phyloP scores from a whole-genome alignment of 495 filamentous ascomycete species.

The Cercophora sp. region DNA sequence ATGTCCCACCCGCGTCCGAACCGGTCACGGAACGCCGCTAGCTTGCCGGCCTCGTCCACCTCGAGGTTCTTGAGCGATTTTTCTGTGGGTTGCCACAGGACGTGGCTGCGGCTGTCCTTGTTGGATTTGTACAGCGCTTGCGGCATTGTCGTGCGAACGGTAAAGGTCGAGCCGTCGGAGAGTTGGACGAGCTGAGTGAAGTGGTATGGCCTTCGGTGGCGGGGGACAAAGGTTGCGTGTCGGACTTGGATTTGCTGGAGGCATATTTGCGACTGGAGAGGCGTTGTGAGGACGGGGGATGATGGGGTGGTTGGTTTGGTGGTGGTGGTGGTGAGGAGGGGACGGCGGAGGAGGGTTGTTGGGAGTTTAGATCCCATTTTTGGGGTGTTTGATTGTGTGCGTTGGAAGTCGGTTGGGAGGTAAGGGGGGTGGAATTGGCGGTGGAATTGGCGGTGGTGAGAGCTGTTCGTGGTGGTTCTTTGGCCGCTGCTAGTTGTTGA shows the following conservation, averaged over 20 bases:
- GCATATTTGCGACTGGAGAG: too few species aligned
- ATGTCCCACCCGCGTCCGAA: slow-evolving; percentile 82
- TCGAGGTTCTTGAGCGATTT: slow-evolving; percentile 80
- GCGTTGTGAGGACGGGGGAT: not conserved
- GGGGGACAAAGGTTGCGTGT: slow-evolving; percentile 84
- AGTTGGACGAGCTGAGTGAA: slow-evolving; percentile 95
- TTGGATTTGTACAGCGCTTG: slow-evolving; percentile 67
- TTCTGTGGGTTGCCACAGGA: slow-evolving; percentile 83
- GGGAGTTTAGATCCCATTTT: slow-evolving; percentile 30
- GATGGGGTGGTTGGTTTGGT: slow-evolving; percentile 12
- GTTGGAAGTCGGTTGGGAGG: not conserved
- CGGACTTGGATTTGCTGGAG: slow-evolving; percentile 57
- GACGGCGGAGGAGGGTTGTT: slow-evolving; percentile 22
- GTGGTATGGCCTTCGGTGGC: slow-evolving; percentile 85
- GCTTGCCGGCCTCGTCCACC: slow-evolving; percentile 88
- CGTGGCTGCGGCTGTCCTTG: slow-evolving; percentile 83
- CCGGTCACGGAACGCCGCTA: slow-evolving; percentile 76
- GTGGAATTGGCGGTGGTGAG: not conserved
- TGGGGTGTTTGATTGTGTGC: not conserved
- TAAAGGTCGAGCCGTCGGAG: slow-evolving; percentile 85
- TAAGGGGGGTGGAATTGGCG: slow-evolving; percentile 4
- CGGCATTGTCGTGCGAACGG: slow-evolving; percentile 84
- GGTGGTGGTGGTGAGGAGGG: slow-evolving; percentile 14
- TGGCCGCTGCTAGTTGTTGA: slow-evolving; percentile 1
- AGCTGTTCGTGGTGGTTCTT: not conserved